Conservation (phyloP, 116 monocot genomes). For the Cymodocea nodosa region DNA sequence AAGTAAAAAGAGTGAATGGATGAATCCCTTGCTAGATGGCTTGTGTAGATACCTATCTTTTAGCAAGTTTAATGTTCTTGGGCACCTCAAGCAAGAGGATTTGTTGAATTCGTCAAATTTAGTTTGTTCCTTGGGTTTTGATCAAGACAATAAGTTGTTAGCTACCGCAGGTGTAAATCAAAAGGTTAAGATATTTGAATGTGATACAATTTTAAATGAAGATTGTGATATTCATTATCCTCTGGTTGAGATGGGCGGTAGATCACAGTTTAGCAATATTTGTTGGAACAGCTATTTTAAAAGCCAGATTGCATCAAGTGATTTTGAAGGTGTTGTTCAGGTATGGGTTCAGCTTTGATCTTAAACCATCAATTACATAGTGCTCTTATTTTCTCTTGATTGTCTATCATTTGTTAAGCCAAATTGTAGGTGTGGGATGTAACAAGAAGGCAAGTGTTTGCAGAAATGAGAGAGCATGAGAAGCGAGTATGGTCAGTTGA, state of each 20-base stretch:
- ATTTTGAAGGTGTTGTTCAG: conserved; percentile 86
- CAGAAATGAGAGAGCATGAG: conserved; percentile 86
- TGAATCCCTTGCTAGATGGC: conserved; percentile 73
- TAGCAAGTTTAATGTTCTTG: conserved; percentile 71
- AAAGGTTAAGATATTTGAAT: conserved; percentile 95
- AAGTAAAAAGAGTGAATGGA: conserved; percentile 35
- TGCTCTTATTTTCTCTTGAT: background rate
- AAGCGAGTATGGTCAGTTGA: conserved; percentile 89
- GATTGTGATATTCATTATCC: conserved; percentile 86
- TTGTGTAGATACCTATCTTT: conserved; percentile 88
- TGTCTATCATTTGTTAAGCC: background rate
- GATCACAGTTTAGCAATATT: conserved; percentile 71
- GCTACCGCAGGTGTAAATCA: conserved; percentile 85
- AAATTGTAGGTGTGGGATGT: conserved; percentile 78
- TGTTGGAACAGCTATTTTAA: conserved; percentile 94
- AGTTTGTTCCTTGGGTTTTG: conserved; percentile 88
- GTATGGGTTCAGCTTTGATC: conserved; percentile 15
- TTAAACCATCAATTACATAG: background rate
- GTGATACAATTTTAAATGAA: conserved; percentile 57
- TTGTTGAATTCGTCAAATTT: conserved; percentile 77
- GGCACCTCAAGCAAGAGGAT: conserved; percentile 57
- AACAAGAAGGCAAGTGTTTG: conserved; percentile 47
- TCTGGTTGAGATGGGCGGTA: conserved; percentile 64
- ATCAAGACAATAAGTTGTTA: conserved; percentile 90
- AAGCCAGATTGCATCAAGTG: conserved; percentile 87